Evolutionary conservation across 306 rosid species (phyloP).

Genomic region (Acmispon strigosus): DNA sequence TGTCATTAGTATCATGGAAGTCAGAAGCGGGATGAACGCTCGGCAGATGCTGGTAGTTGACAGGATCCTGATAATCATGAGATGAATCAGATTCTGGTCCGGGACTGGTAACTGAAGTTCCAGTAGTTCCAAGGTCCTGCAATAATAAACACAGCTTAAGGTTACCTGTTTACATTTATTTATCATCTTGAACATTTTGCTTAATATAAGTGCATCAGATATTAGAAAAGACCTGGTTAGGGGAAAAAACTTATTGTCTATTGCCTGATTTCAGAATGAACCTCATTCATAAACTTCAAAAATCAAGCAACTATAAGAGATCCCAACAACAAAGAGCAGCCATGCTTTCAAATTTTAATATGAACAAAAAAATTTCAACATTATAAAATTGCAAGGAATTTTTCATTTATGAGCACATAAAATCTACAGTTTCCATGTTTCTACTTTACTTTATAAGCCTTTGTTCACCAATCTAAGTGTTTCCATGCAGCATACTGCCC

Average conservation of each 20-base stretch:
- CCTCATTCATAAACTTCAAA: neutral
- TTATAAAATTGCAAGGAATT: neutral
- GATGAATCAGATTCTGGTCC: slow-evolving; percentile 39
- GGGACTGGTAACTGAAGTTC: slow-evolving; percentile 26
- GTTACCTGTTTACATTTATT: neutral
- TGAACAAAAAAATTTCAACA: neutral
- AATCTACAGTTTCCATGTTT: neutral
- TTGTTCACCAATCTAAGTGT: neutral
- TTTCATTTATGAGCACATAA: neutral
- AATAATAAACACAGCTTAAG: slow-evolving; percentile 11
- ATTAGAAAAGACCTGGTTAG: neutral
- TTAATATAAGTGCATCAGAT: neutral
- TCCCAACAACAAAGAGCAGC: neutral
- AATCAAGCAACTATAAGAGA: neutral
- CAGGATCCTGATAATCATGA: slow-evolving; percentile 29
- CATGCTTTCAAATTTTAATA: neutral
- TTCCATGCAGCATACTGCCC: neutral
- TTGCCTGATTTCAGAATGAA: neutral
- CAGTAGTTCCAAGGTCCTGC: slow-evolving; percentile 53
- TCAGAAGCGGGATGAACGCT: slow-evolving; percentile 27
- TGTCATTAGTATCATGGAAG: slow-evolving; percentile 26
- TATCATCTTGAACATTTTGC: neutral
- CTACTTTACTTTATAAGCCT: neutral
- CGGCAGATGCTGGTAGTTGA: slow-evolving; percentile 22
- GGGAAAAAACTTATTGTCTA: neutral